Evolutionary conservation across 2,329 filamentous ascomycete species (phyloP).

Genomic region (Pestalotiopsis sp.): DNA sequence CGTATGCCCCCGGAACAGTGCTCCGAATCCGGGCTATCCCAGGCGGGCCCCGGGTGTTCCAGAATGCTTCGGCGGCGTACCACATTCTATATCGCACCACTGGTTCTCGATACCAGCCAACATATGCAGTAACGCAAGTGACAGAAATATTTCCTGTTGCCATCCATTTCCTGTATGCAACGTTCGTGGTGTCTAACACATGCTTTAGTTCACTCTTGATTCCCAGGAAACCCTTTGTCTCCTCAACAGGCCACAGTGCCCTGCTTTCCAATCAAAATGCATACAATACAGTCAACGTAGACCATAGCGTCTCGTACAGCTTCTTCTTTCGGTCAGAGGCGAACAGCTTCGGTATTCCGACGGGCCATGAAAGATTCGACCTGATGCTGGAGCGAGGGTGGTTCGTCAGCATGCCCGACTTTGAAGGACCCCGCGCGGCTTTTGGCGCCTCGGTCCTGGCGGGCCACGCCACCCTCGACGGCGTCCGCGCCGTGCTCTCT

Average conservation of each 20-base stretch:
- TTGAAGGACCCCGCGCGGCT: neutral
- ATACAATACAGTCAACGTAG: neutral
- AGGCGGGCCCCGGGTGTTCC: neutral
- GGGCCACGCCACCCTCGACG: neutral
- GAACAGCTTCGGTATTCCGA: neutral
- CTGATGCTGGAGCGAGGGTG: neutral
- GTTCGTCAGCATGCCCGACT: neutral
- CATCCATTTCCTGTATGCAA: too few species aligned
- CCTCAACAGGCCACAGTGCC: neutral
- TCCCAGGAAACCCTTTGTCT: neutral
- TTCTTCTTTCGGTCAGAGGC: neutral
- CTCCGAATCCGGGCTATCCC: neutral
- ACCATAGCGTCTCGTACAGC: neutral
- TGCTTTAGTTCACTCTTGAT: neutral
- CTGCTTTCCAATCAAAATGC: neutral
- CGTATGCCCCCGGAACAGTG: neutral
- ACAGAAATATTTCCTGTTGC: neutral
- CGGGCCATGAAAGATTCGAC: neutral
- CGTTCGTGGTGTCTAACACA: neutral
- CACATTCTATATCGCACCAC: constrained; percentile 1
- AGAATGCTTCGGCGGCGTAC: neutral
- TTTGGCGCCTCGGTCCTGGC: neutral
- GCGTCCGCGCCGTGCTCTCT: neutral
- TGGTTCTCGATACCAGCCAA: neutral
- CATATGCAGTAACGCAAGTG: constrained; percentile 4